Percentiles rank a stretch among this genome's conserved stretches.
These are phyloP conservation scores for Pholiota microspora DNA, from an alignment of 768 basidiomycete species.

Conservation along the genomic window DNA sequence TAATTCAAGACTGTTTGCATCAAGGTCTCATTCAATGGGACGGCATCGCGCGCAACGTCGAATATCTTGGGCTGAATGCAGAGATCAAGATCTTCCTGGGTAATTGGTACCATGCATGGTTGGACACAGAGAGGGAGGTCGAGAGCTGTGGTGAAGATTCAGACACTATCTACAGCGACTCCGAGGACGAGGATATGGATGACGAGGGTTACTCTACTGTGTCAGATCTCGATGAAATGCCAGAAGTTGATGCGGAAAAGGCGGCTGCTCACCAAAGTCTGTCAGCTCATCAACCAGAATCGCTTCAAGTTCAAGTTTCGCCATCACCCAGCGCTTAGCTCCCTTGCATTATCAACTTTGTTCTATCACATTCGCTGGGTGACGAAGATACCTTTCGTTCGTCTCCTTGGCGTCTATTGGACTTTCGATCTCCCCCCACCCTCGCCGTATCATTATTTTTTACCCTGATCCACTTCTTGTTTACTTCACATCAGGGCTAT, in stretches of 20 bases:
- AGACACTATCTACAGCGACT: slow-evolving; percentile 31
- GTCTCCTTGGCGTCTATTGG: slow-evolving; percentile 1
- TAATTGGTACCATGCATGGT: slow-evolving; percentile 70
- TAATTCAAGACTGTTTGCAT: slow-evolving; percentile 68
- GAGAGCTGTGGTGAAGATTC: slow-evolving; percentile 32
- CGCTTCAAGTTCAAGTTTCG: slow-evolving; percentile 28
- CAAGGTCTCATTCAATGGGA: slow-evolving; percentile 75
- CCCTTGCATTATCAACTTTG: not conserved
- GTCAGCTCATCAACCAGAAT: slow-evolving; percentile 35
- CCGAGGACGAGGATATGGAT: slow-evolving; percentile 33
- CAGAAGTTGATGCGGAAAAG: slow-evolving; percentile 35
- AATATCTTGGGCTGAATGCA: slow-evolving; percentile 76
- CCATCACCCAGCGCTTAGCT: slow-evolving; percentile 18
- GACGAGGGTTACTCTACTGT: slow-evolving; percentile 34
- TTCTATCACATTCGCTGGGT: slow-evolving; percentile 4
- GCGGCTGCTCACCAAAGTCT: slow-evolving; percentile 38
- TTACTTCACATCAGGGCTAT: slow-evolving; percentile 11
- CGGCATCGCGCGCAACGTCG: slow-evolving; percentile 84
- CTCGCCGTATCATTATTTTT: slow-evolving; percentile 15
- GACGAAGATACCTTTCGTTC: slow-evolving; percentile 6
- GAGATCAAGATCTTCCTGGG: slow-evolving; percentile 79
- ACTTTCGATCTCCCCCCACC: slow-evolving; percentile 12
- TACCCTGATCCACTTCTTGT: slow-evolving; percentile 8
- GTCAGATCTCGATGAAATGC: slow-evolving; percentile 37
- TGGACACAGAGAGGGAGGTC: slow-evolving; percentile 35